Evolutionary conservation across 2,329 filamentous ascomycete species (phyloP), one percentile per base, ranked within the genome.

Genomic region (Paraconiothyrium sp.): DNA sequence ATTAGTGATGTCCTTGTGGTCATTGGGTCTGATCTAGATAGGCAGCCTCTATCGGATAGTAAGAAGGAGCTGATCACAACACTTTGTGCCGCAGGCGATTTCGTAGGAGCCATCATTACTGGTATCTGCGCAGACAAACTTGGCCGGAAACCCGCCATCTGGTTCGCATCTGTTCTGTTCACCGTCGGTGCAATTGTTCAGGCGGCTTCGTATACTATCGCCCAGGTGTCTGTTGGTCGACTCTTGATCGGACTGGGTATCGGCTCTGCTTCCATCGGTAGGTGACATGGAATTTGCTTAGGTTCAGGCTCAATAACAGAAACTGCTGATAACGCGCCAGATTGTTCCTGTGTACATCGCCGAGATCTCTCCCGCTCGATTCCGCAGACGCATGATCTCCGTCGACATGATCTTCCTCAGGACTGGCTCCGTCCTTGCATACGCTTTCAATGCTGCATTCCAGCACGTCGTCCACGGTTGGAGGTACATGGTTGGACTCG

Each of bases 321-420:
- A 8, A 8, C 7, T 35, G 13, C 34, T 35, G 13, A 35, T 13
- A 8, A 8, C 34, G 13, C 13, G 34, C 34, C 41, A 43, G 41
- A 43, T 43, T 43, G 41, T 43, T 10, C 41, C 3, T 6, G 13
- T 43, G 41, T 43, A 43, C n/a, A 43, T 43, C 14, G 41, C 41
- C n/a, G 41, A 43, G 41, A 43, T 43, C 6, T 43, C 41, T 43
- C 41, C 41, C n/a, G 41, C 41, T 20, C 41, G 41, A 43, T 43
- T 43, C 41, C 41, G 41, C 14, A 16, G 41, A 14, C 41, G 41
- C n/a, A 43, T 43, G 41, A 43, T 5, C 41, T 43, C 41, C 13
- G 41, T 43, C 41, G 41, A 43, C 41, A 43, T 43, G 41, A 43
- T 43, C 41, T 43, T 43, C 1, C 41, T 43, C 14, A 16, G 41